Percentiles rank a stretch among this genome's conserved stretches.
These are phyloP conservation scores for Pseudoperonospora humuli DNA, from an alignment of 352 stramenopile genomes.

Conservation along the genomic window DNA sequence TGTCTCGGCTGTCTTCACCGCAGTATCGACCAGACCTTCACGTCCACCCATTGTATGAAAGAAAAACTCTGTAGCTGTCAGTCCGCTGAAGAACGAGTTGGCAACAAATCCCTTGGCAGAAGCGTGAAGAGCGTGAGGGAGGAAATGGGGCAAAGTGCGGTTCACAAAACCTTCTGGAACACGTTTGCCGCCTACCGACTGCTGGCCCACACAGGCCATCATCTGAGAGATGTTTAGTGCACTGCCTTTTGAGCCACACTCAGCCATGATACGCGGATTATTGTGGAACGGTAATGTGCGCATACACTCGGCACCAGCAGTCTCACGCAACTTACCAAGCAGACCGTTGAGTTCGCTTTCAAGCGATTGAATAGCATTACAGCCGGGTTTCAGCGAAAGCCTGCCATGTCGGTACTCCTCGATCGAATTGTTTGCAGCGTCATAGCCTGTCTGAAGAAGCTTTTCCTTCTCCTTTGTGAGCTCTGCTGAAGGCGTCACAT, in stretches of 20 bases:
- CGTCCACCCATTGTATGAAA: constrained; percentile 99
- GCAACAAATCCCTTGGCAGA: constrained; percentile 98
- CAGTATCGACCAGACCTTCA: constrained; percentile 99
- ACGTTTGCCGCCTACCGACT: constrained; percentile 96
- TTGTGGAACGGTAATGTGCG: constrained; percentile 97
- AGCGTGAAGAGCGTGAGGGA: constrained; percentile 89
- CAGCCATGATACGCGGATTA: constrained; percentile 96
- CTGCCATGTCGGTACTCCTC: constrained; percentile 91
- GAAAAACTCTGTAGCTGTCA: constrained; percentile 99
- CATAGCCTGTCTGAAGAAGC: constrained; percentile 86
- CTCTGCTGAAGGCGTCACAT: constrained; percentile 96
- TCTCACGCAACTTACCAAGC: constrained; percentile 96
- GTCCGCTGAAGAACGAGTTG: constrained; percentile 98
- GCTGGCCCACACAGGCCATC: constrained; percentile 98
- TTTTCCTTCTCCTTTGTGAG: constrained; percentile 92
- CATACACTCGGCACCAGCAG: constrained; percentile 96
- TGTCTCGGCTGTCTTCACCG: constrained; percentile 99
- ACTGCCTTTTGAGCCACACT: constrained; percentile 98
- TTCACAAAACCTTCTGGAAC: constrained; percentile 99
- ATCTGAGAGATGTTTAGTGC: constrained; percentile 99
- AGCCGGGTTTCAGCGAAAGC: constrained; percentile 93
- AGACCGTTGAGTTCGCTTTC: constrained; percentile 98
- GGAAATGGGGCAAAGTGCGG: constrained; percentile 96
- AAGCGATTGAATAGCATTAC: constrained; percentile 95
- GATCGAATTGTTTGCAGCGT: constrained; percentile 88